Evolutionary conservation across 306 rosid genomes (phyloP).

Genomic region (Ziziphus jujuba): DNA sequence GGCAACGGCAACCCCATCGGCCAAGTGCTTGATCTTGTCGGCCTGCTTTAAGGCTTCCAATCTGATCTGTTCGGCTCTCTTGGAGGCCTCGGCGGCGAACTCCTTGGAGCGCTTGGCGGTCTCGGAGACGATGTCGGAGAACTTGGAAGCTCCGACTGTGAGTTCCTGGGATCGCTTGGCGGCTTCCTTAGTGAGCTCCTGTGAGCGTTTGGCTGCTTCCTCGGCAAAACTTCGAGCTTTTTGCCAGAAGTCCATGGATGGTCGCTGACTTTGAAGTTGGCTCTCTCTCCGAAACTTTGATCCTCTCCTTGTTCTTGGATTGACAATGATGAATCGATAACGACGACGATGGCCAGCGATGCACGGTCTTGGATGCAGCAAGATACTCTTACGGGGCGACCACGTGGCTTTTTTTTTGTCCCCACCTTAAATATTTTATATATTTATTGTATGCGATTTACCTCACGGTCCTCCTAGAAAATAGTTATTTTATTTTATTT

Average conservation of each 20-base stretch:
- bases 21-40: conserved; percentile 38
- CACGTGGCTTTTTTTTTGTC: too few species aligned
- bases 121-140: conserved; percentile 42
- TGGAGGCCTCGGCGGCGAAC: conserved; percentile 63
- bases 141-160: conserved; percentile 31
- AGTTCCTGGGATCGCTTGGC: conserved; percentile 29
- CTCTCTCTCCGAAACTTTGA: too few species aligned
- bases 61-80: conserved; percentile 42
- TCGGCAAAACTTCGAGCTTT: conserved; percentile 73
- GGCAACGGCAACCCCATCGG: conserved; percentile 26
- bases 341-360: too few species aligned
- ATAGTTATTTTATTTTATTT: too few species aligned
- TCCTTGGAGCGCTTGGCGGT: conserved; percentile 49
- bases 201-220: conserved; percentile 55
- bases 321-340: too few species aligned
- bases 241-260: conserved; percentile 65
- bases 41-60: conserved; percentile 40
- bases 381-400: too few species aligned
- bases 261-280: background rate
- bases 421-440: too few species aligned
- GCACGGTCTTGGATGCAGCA: too few species aligned
- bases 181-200: conserved; percentile 35
- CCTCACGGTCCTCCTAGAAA: too few species aligned
- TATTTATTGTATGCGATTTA: too few species aligned
- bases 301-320: too few species aligned